Evolutionary conservation across 2,329 filamentous ascomycete genomes (phyloP).

Genomic region (Podosphaera aphanis): DNA sequence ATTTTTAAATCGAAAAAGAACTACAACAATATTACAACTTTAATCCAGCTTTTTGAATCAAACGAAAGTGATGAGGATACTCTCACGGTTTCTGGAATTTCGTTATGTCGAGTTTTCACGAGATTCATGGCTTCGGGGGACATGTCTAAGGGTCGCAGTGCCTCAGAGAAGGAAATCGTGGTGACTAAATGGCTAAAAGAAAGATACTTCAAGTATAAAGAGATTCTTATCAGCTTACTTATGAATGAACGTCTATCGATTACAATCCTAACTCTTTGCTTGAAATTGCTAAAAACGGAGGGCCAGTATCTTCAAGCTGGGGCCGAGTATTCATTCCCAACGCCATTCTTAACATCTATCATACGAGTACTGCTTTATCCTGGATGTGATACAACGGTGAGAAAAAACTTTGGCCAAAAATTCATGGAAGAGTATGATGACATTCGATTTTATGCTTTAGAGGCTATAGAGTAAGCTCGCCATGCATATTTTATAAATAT

Average conservation of each 20-base stretch:
- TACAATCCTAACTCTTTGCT: conserved; percentile 52
- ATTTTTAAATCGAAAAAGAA: conserved; percentile 71
- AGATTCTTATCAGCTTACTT: conserved; percentile 36
- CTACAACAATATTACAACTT: conserved; percentile 67
- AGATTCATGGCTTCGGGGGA: conserved; percentile 53
- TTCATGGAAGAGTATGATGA: conserved; percentile 66
- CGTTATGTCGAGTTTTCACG: conserved; percentile 69
- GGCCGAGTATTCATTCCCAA: conserved; percentile 46
- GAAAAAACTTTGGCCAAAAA: conserved; percentile 51
- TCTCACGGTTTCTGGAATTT: conserved; percentile 46
- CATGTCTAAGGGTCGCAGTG: conserved; percentile 38
- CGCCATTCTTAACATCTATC: conserved; percentile 39
- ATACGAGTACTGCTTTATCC: conserved; percentile 37
- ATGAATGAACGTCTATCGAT: conserved; percentile 37
- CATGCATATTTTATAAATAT: background rate
- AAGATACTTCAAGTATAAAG: conserved; percentile 47
- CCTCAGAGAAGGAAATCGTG: conserved; percentile 48
- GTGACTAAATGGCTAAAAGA: conserved; percentile 61
- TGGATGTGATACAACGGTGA: conserved; percentile 31
- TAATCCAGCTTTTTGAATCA: conserved; percentile 37
- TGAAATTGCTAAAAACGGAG: conserved; percentile 69
- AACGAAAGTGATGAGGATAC: conserved; percentile 28
- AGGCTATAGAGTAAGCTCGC: conserved; percentile 43
- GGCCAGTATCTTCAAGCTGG: conserved; percentile 35
- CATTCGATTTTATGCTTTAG: conserved; percentile 61